Conservation (phyloP, 495 filamentous ascomycete genomes). For the Podospora anserina region DNA sequence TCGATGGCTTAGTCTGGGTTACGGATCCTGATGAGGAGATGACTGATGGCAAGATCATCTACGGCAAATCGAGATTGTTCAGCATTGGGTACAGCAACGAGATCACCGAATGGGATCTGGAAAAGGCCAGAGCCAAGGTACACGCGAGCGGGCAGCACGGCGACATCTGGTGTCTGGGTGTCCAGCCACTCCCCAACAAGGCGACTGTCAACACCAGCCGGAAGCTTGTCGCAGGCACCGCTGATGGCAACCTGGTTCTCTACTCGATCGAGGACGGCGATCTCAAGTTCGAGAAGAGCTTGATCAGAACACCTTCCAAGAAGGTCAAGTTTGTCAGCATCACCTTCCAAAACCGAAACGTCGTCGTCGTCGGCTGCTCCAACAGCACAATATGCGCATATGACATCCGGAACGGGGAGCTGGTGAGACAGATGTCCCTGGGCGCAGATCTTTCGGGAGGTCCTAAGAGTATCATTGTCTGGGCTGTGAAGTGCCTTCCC, state of each 20-base stretch:
- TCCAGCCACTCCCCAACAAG: conserved; percentile 60
- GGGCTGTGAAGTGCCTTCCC: conserved; percentile 82
- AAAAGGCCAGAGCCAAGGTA: conserved; percentile 66
- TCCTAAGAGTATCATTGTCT: conserved; percentile 82
- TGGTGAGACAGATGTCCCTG: conserved; percentile 76
- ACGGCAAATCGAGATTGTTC: conserved; percentile 82
- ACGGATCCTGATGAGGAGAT: conserved; percentile 73
- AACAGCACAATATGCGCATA: conserved; percentile 89
- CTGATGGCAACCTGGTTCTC: conserved; percentile 83
- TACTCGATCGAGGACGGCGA: conserved; percentile 81
- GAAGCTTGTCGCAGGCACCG: conserved; percentile 82
- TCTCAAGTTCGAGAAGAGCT: conserved; percentile 64
- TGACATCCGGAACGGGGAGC: conserved; percentile 73
- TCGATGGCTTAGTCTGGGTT: conserved; percentile 91
- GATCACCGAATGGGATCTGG: conserved; percentile 93
- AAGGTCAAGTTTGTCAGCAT: conserved; percentile 84
- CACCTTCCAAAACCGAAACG: conserved; percentile 78
- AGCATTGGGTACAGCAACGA: conserved; percentile 91
- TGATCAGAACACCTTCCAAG: conserved; percentile 72
- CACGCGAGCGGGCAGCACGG: conserved; percentile 91
- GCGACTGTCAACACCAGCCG: conserved; percentile 14
- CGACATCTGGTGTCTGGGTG: conserved; percentile 92
- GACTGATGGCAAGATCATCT: conserved; percentile 54
- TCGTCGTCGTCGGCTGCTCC: conserved; percentile 83
- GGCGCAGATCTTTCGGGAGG: conserved; percentile 72